A percentile compares a stretch with the other conserved stretches of the same genome.
Conservation (phyloP, 2,329 filamentous ascomycete species). For the Graphium sp. region DNA sequence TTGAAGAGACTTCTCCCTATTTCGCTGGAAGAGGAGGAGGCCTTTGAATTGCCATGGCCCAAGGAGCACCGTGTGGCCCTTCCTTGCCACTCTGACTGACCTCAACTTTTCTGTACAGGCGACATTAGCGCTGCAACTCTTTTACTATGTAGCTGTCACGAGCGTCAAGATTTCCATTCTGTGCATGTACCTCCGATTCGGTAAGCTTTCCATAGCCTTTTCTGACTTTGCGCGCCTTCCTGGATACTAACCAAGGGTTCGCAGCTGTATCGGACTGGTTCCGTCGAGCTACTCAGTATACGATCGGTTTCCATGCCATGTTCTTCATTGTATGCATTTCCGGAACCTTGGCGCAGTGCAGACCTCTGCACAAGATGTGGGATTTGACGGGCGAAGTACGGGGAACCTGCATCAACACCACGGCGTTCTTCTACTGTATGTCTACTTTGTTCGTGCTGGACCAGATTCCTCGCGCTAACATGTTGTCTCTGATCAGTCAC, state of each 20-base stretch:
- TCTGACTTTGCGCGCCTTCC: no score
- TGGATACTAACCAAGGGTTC: neutral
- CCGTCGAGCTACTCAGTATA: slow-evolving; percentile 10
- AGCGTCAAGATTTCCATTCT: slow-evolving; percentile 25
- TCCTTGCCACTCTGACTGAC: no score
- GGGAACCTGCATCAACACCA: slow-evolving; percentile 20
- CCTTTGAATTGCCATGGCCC: no score
- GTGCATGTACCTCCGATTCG: slow-evolving; percentile 25
- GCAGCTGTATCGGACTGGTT: no score
- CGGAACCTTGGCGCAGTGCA: slow-evolving; percentile 21
- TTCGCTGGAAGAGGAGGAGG: no score
- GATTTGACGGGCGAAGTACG: slow-evolving; percentile 13
- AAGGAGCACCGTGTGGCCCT: no score
- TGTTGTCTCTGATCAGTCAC: no score
- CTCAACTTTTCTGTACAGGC: no score
- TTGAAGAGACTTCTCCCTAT: no score
- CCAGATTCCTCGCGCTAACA: no score
- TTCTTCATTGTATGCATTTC: slow-evolving; percentile 21
- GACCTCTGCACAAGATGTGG: slow-evolving; percentile 22
- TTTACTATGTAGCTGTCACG: slow-evolving; percentile 20
- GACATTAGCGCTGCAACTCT: slow-evolving; percentile 17
- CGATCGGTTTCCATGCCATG: slow-evolving; percentile 17
- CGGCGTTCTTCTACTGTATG: slow-evolving; percentile 21
- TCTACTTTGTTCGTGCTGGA: neutral
- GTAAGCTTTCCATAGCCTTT: slow-evolving; percentile 8